These are phyloP conservation scores for Vachellia collinsii DNA, from an alignment of 306 rosid species.

Conservation along the genomic window DNA sequence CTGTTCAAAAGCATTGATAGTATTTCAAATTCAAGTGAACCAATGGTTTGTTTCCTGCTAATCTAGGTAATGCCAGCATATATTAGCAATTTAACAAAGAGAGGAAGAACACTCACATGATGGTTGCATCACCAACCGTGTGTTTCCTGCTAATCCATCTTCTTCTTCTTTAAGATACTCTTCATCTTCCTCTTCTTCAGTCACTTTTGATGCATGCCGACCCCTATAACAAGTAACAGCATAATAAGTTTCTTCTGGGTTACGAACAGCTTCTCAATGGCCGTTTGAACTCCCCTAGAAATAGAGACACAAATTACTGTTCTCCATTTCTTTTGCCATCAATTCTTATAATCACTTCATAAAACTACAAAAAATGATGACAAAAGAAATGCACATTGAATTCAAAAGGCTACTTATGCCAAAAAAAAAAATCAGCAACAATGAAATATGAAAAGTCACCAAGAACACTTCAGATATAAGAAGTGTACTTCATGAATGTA, in stretches of 20 bases:
- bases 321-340: neutral
- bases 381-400: neutral
- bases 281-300: constrained; percentile 1
- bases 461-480: neutral
- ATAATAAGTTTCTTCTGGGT: constrained; percentile 1
- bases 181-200: constrained; percentile 99
- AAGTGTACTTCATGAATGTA: neutral
- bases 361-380: neutral
- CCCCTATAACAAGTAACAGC: constrained; percentile 59
- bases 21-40: constrained; percentile 28
- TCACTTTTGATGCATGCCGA: constrained; percentile 93
- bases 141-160: constrained; percentile 71
- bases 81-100: neutral
- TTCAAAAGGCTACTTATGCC: constrained; percentile 1
- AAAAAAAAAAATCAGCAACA: neutral
- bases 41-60: neutral
- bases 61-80: neutral
- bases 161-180: constrained; percentile 95
- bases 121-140: constrained; percentile 86
- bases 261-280: neutral
- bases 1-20: constrained; percentile 44
- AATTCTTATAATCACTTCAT: neutral
- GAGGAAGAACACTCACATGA: constrained; percentile 60
- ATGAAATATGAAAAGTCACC: neutral
- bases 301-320: neutral